Evolutionary conservation across 345 rosid genomes (phyloP).

Genomic region (Camelina hispida): DNA sequence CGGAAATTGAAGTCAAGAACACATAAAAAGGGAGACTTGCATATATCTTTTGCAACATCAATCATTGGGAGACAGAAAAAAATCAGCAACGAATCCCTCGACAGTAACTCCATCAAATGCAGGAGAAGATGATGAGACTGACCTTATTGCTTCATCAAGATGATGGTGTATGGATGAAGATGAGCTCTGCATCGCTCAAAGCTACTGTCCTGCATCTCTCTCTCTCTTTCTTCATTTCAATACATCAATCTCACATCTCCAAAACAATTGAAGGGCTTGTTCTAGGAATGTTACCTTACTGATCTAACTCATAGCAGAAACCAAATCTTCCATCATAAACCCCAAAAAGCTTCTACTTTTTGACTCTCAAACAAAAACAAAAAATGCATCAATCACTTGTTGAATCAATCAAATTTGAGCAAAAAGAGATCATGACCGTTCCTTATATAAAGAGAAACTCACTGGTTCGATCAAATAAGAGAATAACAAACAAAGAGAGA

Average conservation of each 20-base stretch:
- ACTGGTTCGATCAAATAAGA: background rate
- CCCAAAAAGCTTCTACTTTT: background rate
- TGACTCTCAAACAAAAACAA: background rate
- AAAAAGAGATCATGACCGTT: background rate
- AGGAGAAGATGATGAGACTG: conserved; percentile 39
- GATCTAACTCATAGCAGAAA: conserved; percentile 4
- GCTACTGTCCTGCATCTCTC: conserved; percentile 11
- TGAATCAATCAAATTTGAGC: conserved; percentile 13
- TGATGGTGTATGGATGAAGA: conserved; percentile 43
- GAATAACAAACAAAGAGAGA: conserved; percentile 5
- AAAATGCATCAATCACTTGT: conserved; percentile 18
- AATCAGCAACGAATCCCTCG: conserved; percentile 52
- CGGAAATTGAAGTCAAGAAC: conserved; percentile 50
- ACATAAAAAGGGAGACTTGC: conserved; percentile 55
- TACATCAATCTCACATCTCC: conserved; percentile 1
- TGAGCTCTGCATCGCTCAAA: conserved; percentile 39
- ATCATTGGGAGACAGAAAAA: conserved; percentile 55
- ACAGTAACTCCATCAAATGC: conserved; percentile 37
- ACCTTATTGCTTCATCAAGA: conserved; percentile 42
- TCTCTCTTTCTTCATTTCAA: conserved; percentile 12
- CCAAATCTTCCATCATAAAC: conserved; percentile 19
- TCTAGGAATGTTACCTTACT: conserved; percentile 4
- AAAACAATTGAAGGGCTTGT: background rate
- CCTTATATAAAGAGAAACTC: background rate
- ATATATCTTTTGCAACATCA: conserved; percentile 43